Conservation (phyloP, 106 monocot species). For the Phalaenopsis aphrodite region DNA sequence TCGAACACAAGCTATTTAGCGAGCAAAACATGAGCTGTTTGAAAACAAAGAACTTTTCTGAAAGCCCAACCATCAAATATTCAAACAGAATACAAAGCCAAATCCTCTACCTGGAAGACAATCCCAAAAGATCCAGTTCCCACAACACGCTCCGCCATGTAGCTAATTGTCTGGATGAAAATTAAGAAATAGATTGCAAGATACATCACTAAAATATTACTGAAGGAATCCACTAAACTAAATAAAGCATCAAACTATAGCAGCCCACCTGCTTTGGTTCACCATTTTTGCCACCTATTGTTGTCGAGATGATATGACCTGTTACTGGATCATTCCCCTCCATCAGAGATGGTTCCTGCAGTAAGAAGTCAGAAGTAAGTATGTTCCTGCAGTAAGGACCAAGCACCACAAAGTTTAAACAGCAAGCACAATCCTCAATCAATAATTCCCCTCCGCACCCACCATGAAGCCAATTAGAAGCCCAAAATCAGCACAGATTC, state of each 20-base stretch:
- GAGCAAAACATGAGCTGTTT: no score
- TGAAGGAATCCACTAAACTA: background rate
- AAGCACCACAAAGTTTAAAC: background rate
- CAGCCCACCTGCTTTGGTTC: constrained; percentile 56
- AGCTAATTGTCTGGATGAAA: constrained; percentile 46
- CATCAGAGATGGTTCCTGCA: constrained; percentile 46
- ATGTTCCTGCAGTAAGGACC: background rate
- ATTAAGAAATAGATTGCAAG: background rate
- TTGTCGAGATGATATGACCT: constrained; percentile 83
- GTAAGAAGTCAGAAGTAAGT: background rate
- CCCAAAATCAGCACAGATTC: background rate
- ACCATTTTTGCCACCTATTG: constrained; percentile 78
- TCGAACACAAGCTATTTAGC: no score
- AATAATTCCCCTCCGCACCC: background rate
- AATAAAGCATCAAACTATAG: background rate
- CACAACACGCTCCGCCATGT: constrained; percentile 67
- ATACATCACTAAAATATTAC: background rate
- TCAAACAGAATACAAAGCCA: background rate
- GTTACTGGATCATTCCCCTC: constrained; percentile 54
- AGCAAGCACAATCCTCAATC: background rate
- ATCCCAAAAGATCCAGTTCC: constrained; percentile 61
- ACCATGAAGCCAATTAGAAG: background rate
- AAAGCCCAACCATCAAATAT: background rate
- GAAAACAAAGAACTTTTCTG: no score
- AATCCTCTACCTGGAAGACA: constrained; percentile 43